A percentile compares a stretch with the other conserved stretches of the same genome.
These are phyloP conservation scores for Verticillium longisporum DNA, from an alignment of 2,329 filamentous ascomycete species.

Conservation along the genomic window DNA sequence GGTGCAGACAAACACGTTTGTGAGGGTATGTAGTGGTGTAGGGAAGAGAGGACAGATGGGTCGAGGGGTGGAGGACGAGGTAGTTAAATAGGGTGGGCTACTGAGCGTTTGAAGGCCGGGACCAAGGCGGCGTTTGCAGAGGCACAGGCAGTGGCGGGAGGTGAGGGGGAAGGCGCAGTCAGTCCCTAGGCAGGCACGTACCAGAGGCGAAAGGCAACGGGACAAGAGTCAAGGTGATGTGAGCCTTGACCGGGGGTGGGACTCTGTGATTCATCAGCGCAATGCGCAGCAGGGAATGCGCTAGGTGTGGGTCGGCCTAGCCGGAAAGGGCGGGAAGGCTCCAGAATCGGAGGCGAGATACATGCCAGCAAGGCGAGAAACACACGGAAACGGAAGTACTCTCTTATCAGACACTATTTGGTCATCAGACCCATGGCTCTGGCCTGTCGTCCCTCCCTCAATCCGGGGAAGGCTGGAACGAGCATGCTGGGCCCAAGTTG, in stretches of 20 bases:
- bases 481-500: not conserved
- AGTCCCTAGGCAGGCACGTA: not conserved
- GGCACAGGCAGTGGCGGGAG: not conserved
- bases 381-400: slow-evolving; percentile 16
- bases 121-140: not conserved
- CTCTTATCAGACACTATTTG: not conserved
- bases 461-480: not conserved
- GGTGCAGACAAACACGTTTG: not conserved
- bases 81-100: slow-evolving; percentile 1
- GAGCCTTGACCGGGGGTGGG: slow-evolving; percentile 1
- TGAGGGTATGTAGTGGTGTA: slow-evolving; percentile 3
- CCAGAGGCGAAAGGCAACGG: not conserved
- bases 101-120: not conserved
- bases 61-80: slow-evolving; percentile 2
- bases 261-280: slow-evolving; percentile 5
- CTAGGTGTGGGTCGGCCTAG: not conserved
- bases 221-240: not conserved
- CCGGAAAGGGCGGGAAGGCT: slow-evolving; percentile 6
- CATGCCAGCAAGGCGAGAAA: not conserved
- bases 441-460: not conserved
- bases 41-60: slow-evolving; percentile 6
- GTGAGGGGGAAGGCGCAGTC: slow-evolving; percentile 1
- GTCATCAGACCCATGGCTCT: not conserved
- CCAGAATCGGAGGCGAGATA: slow-evolving; percentile 8
- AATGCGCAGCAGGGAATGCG: slow-evolving; percentile 1